Evolutionary conservation across 257 asterid genomes (phyloP).

Genomic region (Anisodus tanguticus): DNA sequence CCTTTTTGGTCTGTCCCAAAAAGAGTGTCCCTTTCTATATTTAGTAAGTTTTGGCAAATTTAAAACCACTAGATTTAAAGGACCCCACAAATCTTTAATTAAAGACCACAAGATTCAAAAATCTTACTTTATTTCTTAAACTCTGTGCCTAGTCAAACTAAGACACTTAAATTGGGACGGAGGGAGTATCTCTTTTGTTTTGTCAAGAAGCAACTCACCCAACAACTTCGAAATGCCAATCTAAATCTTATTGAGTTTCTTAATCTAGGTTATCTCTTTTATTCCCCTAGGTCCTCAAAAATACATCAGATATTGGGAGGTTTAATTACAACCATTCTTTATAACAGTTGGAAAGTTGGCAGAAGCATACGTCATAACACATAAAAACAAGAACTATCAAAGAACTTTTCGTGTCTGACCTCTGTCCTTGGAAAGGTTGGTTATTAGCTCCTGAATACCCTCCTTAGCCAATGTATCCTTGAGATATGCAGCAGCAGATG

Average conservation of each 20-base stretch:
- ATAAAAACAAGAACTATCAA: constrained; percentile 29
- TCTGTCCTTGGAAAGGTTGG: constrained; percentile 86
- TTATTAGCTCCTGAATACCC: constrained; percentile 87
- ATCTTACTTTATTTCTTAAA: no score
- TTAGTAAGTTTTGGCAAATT: no score
- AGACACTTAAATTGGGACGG: no score
- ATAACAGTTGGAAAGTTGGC: neutral
- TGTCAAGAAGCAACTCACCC: neutral
- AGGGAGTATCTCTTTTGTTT: neutral
- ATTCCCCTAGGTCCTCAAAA: constrained; percentile 22
- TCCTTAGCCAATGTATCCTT: constrained; percentile 92
- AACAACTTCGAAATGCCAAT: neutral
- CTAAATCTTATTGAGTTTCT: neutral
- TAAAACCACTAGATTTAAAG: no score
- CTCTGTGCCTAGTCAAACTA: no score
- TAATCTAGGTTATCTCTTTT: neutral
- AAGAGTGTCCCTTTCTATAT: no score
- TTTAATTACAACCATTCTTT: neutral
- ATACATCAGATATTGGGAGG: constrained; percentile 14
- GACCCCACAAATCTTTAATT: no score
- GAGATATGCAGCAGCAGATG: constrained; percentile 89
- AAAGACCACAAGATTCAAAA: no score
- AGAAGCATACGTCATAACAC: neutral
- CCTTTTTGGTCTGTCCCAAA: no score
- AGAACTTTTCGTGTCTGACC: constrained; percentile 51